Base-by-base conservation (phyloP, 148 eudicot genomes). In the Chenopodium quinoa region DNA sequence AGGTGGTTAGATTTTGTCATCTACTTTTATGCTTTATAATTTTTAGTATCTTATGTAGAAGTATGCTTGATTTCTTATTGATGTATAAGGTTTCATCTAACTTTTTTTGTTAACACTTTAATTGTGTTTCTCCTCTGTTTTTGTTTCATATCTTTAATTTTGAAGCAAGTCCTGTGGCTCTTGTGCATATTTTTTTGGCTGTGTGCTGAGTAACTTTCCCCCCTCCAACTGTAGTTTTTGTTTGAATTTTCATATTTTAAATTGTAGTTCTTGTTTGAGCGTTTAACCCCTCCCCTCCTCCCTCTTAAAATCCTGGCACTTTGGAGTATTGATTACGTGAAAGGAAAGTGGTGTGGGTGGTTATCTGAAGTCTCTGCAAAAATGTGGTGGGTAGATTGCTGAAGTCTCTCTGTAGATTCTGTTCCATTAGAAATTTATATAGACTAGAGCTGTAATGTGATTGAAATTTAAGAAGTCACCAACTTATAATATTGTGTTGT, bases 1-100 rank as follows among this genome's bases (percentile, higher is more conserved):
- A 82, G 29, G 91, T 80, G 44, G 54, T 85, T 77, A 72, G 60
- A 40, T 78, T 65, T 56, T 47, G n/a, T 31, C 47, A 48, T 31
- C 8, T 73, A 11, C 54, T 63, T 63, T 73, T 63, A 10, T 63
- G 13, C 34, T 47, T 60, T 63, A 31, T 64, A 14, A 19, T 47
- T 44, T 77, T 9, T 22, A 8, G 31, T 62, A 11, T 54, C 14
- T 68, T 1, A n/a, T 23, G 16, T 32, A 1, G 14, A n/a, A 34
- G 66, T 37, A 3, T 71, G 29, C 22, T 71, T 56, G 29, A 22
- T 34, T 80, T 17, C 4, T 4, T 70, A 4, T 60, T 19, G 7
- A 58, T 9, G 47, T 46, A 50, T 46, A 11, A 17, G 10, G n/a
- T 40, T 74, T 7, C 12, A 2, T 12, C 72, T 31, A 29, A 1